Conservation (phyloP, 352 stramenopile species). For the Paralagenidium karlingii region DNA sequence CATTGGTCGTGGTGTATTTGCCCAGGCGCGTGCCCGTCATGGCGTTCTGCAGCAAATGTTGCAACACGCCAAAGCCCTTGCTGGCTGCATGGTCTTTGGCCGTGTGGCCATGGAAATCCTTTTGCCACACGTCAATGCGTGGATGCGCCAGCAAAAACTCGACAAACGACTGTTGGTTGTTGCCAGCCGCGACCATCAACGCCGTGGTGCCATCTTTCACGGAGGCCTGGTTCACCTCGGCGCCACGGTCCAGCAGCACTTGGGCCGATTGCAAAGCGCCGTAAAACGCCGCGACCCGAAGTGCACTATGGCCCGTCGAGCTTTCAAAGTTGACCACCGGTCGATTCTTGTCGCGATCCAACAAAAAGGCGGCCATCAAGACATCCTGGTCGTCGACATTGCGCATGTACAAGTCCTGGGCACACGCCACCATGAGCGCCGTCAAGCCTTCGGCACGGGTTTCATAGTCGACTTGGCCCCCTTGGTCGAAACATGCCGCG, state of each 20-base stretch:
- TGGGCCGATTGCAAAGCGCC: slow-evolving; percentile 37
- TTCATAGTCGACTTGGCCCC: slow-evolving; percentile 56
- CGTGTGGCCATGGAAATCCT: slow-evolving; percentile 17
- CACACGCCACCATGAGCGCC: slow-evolving; percentile 33
- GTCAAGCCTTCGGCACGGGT: slow-evolving; percentile 22
- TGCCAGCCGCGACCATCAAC: slow-evolving; percentile 42
- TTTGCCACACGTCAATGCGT: slow-evolving; percentile 17
- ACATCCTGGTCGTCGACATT: slow-evolving; percentile 41
- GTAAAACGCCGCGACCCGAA: slow-evolving; percentile 25
- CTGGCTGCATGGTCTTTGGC: slow-evolving; percentile 29
- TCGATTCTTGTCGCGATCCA: slow-evolving; percentile 31
- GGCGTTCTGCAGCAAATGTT: slow-evolving; percentile 23
- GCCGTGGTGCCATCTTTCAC: slow-evolving; percentile 20
- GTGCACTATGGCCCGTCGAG: slow-evolving; percentile 24
- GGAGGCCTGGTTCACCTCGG: slow-evolving; percentile 26
- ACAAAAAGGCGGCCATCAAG: slow-evolving; percentile 37
- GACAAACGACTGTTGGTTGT: slow-evolving; percentile 34
- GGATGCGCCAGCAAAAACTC: slow-evolving; percentile 29
- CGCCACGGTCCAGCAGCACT: slow-evolving; percentile 32
- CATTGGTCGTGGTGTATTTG: slow-evolving; percentile 19
- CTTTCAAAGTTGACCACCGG: slow-evolving; percentile 56
- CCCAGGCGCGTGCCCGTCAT: slow-evolving; percentile 25
- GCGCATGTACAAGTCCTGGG: slow-evolving; percentile 38
- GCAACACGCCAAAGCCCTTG: slow-evolving; percentile 13
- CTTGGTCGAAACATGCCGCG: slow-evolving; percentile 27